Percentiles rank a stretch among this genome's conserved stretches.
phyloP scores from a whole-genome alignment of 257 asterid genomes.

The Ehretia macrophylla region DNA sequence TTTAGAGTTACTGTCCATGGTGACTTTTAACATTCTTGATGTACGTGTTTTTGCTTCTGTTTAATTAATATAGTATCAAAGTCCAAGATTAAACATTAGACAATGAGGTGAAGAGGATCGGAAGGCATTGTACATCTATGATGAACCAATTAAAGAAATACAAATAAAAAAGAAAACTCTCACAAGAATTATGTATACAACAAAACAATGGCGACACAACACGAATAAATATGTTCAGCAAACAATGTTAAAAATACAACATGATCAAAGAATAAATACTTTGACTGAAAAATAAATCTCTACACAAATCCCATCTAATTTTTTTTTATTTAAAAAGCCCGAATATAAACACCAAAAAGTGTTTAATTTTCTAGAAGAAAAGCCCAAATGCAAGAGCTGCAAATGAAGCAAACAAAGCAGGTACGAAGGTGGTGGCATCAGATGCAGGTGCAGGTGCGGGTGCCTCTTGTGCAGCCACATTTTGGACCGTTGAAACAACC shows the following conservation, averaged over 20 bases:
- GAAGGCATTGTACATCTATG: too few species aligned
- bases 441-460: constrained; percentile 44
- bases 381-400: constrained; percentile 35
- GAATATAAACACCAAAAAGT: not conserved
- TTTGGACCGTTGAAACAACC: constrained; percentile 29
- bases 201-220: not conserved
- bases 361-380: constrained; percentile 24
- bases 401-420: constrained; percentile 33
- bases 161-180: too few species aligned
- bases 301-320: constrained; percentile 3
- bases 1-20: too few species aligned
- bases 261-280: too few species aligned
- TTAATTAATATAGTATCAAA: too few species aligned
- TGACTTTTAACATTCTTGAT: too few species aligned
- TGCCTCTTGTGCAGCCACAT: constrained; percentile 28
- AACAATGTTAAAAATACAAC: not conserved
- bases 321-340: too few species aligned
- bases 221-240: too few species aligned
- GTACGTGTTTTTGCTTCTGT: too few species aligned
- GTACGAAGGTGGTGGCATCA: constrained; percentile 31
- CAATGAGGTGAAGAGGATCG: too few species aligned
- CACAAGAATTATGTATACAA: not conserved
- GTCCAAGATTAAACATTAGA: too few species aligned
- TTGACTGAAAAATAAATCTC: not conserved
- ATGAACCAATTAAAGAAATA: too few species aligned